Percentiles rank a stretch among this genome's conserved stretches.
Evolutionary conservation across 202 grass and related monocot genomes (phyloP).

Genomic region (Brachypodium distachyon): DNA sequence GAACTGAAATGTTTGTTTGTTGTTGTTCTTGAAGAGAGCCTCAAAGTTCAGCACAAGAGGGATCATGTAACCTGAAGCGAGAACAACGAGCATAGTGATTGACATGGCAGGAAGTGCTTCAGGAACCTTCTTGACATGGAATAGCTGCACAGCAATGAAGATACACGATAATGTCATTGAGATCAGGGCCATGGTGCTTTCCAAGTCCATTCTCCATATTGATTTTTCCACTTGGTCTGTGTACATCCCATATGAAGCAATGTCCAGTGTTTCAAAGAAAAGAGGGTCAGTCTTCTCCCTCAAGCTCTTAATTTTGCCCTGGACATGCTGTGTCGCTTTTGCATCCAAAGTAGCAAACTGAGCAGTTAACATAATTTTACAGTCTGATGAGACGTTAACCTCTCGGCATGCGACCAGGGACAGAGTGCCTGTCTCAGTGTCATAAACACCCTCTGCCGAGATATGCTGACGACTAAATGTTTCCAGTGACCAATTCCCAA

Average conservation of each 20-base stretch:
- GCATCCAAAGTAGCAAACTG: constrained; percentile 62
- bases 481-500: constrained; percentile 24
- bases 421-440: constrained; percentile 55
- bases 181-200: constrained; percentile 73
- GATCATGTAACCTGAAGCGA: constrained; percentile 71
- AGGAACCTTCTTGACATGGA: constrained; percentile 47
- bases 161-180: constrained; percentile 65
- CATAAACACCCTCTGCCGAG: constrained; percentile 75
- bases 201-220: constrained; percentile 71
- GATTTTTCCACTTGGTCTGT: constrained; percentile 27
- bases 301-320: constrained; percentile 55
- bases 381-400: constrained; percentile 38
- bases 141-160: constrained; percentile 62
- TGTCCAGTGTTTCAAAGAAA: constrained; percentile 53
- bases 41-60: constrained; percentile 81
- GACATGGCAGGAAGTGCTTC: constrained; percentile 56
- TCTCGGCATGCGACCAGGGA: constrained; percentile 57
- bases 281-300: constrained; percentile 54
- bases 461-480: constrained; percentile 29
- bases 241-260: constrained; percentile 55
- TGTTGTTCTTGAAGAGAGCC: constrained; percentile 58
- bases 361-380: constrained; percentile 48
- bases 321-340: constrained; percentile 31
- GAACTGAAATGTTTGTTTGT: constrained; percentile 31
- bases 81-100: constrained; percentile 63